Conservation (phyloP, 2,329 filamentous ascomycete genomes). For the Aspergillus ibericus region DNA sequence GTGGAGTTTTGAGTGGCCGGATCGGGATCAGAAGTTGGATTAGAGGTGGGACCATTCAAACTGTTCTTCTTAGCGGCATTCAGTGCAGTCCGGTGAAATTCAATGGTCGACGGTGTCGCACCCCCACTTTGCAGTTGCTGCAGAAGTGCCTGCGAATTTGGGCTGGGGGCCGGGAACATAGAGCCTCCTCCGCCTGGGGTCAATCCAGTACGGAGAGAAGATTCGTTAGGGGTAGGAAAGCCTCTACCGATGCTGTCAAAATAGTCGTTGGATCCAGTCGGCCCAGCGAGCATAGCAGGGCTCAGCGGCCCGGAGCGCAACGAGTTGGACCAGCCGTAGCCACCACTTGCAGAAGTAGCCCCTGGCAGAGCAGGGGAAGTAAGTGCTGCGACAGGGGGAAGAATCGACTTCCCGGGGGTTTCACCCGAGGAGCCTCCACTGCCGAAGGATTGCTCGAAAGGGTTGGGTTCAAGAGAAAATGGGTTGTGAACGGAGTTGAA, state of each 20-base stretch:
- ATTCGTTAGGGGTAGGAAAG: conserved; percentile 96
- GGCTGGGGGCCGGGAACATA: conserved; percentile 93
- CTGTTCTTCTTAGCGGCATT: conserved; percentile 68
- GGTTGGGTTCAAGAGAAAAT: conserved; percentile 77
- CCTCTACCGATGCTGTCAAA: conserved; percentile 82
- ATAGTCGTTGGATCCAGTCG: conserved; percentile 72
- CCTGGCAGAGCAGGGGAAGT: conserved; percentile 87
- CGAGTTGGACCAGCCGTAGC: conserved; percentile 80
- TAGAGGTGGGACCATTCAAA: conserved; percentile 44
- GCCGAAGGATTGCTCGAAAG: conserved; percentile 93
- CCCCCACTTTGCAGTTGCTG: conserved; percentile 75
- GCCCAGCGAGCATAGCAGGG: conserved; percentile 94
- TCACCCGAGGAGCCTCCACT: conserved; percentile 55
- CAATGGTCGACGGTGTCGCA: conserved; percentile 84
- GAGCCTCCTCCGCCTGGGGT: conserved; percentile 94
- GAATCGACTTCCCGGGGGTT: conserved; percentile 76
- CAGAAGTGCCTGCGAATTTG: conserved; percentile 80
- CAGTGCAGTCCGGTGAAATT: conserved; percentile 92
- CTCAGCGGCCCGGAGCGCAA: conserved; percentile 89
- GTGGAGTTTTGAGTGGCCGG: conserved; percentile 38
- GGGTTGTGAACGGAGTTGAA: conserved; percentile 61
- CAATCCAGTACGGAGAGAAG: conserved; percentile 82
- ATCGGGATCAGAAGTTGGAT: conserved; percentile 42
- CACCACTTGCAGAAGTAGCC: conserved; percentile 66
- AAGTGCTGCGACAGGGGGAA: conserved; percentile 86